A percentile compares a stretch with the other conserved stretches of the same genome.
These are phyloP conservation scores for Aspergillus clavatus DNA, from an alignment of 2,329 filamentous ascomycete genomes.

Conservation along the genomic window DNA sequence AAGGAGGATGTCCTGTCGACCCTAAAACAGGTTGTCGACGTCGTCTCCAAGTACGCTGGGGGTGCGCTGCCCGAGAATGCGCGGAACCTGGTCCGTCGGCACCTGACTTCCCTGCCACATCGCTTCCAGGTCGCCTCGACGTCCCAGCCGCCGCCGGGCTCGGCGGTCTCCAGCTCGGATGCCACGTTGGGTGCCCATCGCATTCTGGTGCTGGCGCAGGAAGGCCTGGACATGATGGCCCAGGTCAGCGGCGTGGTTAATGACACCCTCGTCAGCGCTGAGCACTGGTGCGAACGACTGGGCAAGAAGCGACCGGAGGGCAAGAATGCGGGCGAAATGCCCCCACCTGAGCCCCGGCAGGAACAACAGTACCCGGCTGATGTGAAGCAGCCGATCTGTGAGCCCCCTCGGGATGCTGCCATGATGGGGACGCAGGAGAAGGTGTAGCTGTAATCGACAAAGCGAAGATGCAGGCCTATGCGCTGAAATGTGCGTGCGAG, in stretches of 20 bases:
- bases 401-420: conserved; percentile 27
- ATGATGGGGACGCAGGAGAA: conserved; percentile 35
- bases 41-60: conserved; percentile 86
- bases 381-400: conserved; percentile 23
- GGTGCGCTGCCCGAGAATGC: conserved; percentile 88
- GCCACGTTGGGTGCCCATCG: conserved; percentile 61
- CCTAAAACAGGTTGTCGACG: conserved; percentile 74
- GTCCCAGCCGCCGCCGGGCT: conserved; percentile 33
- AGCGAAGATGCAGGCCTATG: neutral
- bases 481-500: conserved; percentile 2
- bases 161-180: conserved; percentile 35
- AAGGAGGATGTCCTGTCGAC: conserved; percentile 70
- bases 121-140: conserved; percentile 71
- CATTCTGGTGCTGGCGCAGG: conserved; percentile 79
- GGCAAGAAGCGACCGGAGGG: conserved; percentile 47
- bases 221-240: conserved; percentile 89
- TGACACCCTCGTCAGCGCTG: conserved; percentile 82
- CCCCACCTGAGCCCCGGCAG: conserved; percentile 13
- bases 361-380: conserved; percentile 24
- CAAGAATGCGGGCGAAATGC: conserved; percentile 18
- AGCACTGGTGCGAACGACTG: conserved; percentile 81
- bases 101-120: conserved; percentile 78
- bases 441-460: conserved; percentile 11
- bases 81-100: conserved; percentile 71
- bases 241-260: conserved; percentile 86